phyloP scores from a whole-genome alignment of 495 filamentous ascomycete genomes.

The Penicillium cosmopolitanum region DNA sequence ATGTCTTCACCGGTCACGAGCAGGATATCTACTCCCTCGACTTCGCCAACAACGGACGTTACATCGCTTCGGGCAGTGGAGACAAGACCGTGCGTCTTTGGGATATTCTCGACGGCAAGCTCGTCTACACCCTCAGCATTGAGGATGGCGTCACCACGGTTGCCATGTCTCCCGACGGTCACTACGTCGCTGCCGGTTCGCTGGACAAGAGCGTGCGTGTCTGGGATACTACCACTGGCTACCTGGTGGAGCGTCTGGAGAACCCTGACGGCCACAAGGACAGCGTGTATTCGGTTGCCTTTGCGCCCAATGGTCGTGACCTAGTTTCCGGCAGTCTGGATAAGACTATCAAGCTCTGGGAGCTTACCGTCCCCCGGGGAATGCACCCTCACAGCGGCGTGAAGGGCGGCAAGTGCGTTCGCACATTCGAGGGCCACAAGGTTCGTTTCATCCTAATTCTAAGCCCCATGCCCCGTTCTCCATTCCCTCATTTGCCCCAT shows the following conservation, averaged over 20 bases:
- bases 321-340: conserved; percentile 89
- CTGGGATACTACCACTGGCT: conserved; percentile 83
- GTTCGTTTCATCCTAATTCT: conserved; percentile 51
- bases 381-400: conserved; percentile 61
- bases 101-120: conserved; percentile 78
- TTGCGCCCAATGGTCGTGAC: conserved; percentile 84
- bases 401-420: conserved; percentile 80
- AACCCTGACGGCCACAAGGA: conserved; percentile 88
- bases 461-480: not conserved
- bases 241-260: conserved; percentile 80
- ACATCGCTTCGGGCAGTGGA: conserved; percentile 86
- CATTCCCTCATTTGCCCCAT: too few relatives aligned
- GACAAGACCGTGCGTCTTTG: conserved; percentile 88
- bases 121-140: conserved; percentile 76
- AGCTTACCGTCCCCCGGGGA: conserved; percentile 71
- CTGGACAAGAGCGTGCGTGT: conserved; percentile 90
- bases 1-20: conserved; percentile 84
- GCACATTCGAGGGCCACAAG: conserved; percentile 90
- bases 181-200: conserved; percentile 84
- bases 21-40: conserved; percentile 95
- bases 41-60: conserved; percentile 83
- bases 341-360: conserved; percentile 97
- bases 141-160: conserved; percentile 92
- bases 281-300: conserved; percentile 90
- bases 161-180: conserved; percentile 86